Evolutionary conservation across 192 early-diverging fungal genomes (phyloP), one percentile per base, ranked within the genome.

Genomic region (Ambispora gerdemannii): DNA sequence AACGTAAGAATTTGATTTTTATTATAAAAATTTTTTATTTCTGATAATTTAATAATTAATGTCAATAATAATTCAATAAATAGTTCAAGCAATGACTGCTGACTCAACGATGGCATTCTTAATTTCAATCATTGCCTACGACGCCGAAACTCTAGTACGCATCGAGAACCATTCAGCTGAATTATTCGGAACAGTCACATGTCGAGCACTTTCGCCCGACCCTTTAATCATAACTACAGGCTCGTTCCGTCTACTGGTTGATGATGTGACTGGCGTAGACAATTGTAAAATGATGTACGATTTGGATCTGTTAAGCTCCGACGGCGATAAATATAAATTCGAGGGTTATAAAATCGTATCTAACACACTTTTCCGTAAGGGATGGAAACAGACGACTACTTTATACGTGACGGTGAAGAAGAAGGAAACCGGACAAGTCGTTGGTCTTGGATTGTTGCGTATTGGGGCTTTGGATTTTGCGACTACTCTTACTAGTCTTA

Each of bases 131-230:
- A 75, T 74, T 2, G 71, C 74, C 3, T 68, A 70, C 3, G 72
- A 74, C 19, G 58, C 73, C 17, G 70, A 77, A 2, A 74, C 72
- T 50, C 70, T 80, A 24, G 38, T 74, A 52, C 62, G 71, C 25
- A 30, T 52, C 7, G 75, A 76, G 2, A 67, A 78, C 33, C 72
- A 79, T 56, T 50, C 58, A 6, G 77, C 80, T 17, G 47, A 67
- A 2, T 75, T 81, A 51, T 59, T 64, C 20, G 80, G 80, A 34
- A 81, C 80, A 0, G 71, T 81, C 25, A 74, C 75, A 19, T 81
- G 80, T 73, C 72, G 80, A 35, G 80, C 80, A n/a, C 6, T 81
- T 17, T 81, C 80, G 1, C 77, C 75, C 4, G 68, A 81, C 63
- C 80, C 80, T 50, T 74, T 81, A 70, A 73, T 78, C 51, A 70